phyloP scores from a whole-genome alignment of 73 alveolate species.

The Paramecium pentaurelia region DNA sequence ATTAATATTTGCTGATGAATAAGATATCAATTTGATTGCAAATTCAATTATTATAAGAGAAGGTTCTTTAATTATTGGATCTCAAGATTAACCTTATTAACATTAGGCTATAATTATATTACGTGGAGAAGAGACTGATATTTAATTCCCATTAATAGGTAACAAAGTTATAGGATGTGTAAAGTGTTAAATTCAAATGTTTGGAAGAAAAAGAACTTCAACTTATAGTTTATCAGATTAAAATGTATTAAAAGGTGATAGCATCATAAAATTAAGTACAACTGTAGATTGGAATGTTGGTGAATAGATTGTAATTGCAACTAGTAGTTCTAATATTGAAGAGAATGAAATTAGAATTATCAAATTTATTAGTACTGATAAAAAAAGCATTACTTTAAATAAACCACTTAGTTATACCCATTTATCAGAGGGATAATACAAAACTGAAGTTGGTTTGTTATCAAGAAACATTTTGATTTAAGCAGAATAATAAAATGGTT shows the following conservation, averaged over 20 bases:
- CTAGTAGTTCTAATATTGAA: neutral
- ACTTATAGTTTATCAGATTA: constrained; percentile 77
- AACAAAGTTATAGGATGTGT: constrained; percentile 73
- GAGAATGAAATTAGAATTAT: constrained; percentile 11
- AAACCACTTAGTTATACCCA: neutral
- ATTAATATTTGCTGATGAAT: constrained; percentile 65
- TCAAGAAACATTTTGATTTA: constrained; percentile 74
- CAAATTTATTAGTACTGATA: neutral
- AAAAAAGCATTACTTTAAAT: neutral
- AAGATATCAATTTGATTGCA: constrained; percentile 67
- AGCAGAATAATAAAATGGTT: constrained; percentile 68
- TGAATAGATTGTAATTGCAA: constrained; percentile 31
- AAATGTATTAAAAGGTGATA: constrained; percentile 55
- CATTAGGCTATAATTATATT: constrained; percentile 68
- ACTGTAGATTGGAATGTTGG: constrained; percentile 43
- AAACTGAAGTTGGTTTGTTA: constrained; percentile 85
- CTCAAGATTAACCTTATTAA: constrained; percentile 70
- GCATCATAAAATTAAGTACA: neutral
- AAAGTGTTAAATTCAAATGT: constrained; percentile 74
- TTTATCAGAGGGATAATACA: neutral
- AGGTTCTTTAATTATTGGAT: constrained; percentile 76
- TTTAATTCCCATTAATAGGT: constrained; percentile 79
- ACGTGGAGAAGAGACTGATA: constrained; percentile 63
- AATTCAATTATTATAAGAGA: constrained; percentile 68
- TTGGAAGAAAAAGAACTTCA: constrained; percentile 65